A percentile compares a stretch with the other conserved stretches of the same genome.
Conservation (phyloP, 768 basidiomycete species). For the Psilocybe azurescens region DNA sequence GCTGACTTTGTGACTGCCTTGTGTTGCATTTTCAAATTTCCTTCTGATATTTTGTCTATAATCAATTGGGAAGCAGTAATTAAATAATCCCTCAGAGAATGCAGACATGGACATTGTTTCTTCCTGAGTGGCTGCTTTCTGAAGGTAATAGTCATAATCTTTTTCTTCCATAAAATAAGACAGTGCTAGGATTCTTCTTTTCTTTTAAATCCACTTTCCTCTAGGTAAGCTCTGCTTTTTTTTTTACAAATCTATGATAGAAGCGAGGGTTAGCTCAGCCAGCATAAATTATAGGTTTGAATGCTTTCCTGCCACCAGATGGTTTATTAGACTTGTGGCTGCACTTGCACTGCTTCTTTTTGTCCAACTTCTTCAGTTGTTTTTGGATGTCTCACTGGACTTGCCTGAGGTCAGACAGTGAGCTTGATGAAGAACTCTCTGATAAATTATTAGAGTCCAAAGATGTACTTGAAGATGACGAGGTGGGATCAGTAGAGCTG, state of each 20-base stretch:
- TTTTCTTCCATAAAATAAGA: conserved; percentile 12
- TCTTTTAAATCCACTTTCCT: conserved; percentile 8
- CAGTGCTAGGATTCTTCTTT: conserved; percentile 10
- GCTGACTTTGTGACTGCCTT: conserved; percentile 33
- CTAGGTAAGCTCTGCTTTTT: conserved; percentile 13
- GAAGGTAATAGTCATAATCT: conserved; percentile 19
- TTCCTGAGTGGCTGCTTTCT: conserved; percentile 27
- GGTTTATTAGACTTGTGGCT: neutral
- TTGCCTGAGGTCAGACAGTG: neutral
- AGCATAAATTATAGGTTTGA: conserved; percentile 13
- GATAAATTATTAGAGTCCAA: neutral
- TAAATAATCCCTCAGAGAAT: conserved; percentile 38
- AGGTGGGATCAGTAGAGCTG: neutral
- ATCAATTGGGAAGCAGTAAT: conserved; percentile 42
- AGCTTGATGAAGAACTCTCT: too few relatives aligned
- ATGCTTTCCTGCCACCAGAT: neutral
- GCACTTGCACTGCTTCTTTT: neutral
- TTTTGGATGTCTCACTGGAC: neutral
- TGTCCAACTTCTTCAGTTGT: neutral
- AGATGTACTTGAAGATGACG: neutral
- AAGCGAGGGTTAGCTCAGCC: conserved; percentile 12
- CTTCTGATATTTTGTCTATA: conserved; percentile 24
- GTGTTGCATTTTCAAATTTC: conserved; percentile 26
- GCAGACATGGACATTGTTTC: conserved; percentile 30
- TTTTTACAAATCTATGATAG: conserved; percentile 21